Evolutionary conservation across 805 yeast species (phyloP).

Genomic region (Nadsonia fulvescens): DNA sequence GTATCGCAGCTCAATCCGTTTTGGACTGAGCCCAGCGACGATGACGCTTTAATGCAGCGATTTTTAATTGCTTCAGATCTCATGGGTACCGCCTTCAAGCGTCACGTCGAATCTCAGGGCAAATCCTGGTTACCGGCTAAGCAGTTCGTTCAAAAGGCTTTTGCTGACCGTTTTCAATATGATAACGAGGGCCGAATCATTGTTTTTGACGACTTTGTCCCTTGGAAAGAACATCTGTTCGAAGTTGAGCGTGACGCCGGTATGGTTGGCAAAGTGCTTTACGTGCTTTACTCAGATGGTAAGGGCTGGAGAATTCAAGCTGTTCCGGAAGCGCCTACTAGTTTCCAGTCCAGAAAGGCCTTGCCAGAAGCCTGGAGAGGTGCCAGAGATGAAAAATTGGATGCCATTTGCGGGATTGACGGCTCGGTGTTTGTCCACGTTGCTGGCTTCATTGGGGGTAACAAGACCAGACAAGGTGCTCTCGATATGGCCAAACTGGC

Average conservation of each 20-base stretch:
- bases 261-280: constrained; percentile 34
- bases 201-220: constrained; percentile 58
- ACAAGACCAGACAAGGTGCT: constrained; percentile 62
- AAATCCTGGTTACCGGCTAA: constrained; percentile 86
- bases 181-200: constrained; percentile 60
- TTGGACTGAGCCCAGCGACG: constrained; percentile 61
- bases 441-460: constrained; percentile 92
- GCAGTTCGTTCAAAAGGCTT: constrained; percentile 52
- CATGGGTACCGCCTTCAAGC: constrained; percentile 69
- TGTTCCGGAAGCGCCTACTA: constrained; percentile 60
- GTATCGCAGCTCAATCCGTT: constrained; percentile 69
- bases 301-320: constrained; percentile 74
- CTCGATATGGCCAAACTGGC: constrained; percentile 47
- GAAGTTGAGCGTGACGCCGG: constrained; percentile 39
- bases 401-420: constrained; percentile 56
- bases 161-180: constrained; percentile 37
- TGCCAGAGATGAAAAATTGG: constrained; percentile 71
- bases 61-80: constrained; percentile 57
- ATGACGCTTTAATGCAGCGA: constrained; percentile 37
- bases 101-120: constrained; percentile 52
- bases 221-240: constrained; percentile 91
- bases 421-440: constrained; percentile 91
- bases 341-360: constrained; percentile 73
- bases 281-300: constrained; percentile 64
- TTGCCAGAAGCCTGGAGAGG: constrained; percentile 91